Evolutionary conservation across 192 early-diverging fungal species (phyloP).

Genomic region (Coemansia sp.): DNA sequence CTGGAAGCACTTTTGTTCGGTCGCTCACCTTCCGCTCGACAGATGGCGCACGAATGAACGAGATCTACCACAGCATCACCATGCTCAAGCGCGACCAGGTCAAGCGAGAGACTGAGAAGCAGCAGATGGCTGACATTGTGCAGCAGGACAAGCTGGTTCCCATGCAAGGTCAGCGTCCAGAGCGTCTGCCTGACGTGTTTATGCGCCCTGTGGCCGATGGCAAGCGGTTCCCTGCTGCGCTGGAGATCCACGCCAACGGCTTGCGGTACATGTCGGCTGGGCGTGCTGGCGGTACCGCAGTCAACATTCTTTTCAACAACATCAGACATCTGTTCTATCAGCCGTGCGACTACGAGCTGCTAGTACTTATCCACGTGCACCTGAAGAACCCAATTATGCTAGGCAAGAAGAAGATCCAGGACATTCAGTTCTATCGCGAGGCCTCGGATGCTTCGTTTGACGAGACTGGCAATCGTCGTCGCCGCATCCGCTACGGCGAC

Average conservation of each 20-base stretch:
- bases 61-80: conserved; percentile 81
- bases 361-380: conserved; percentile 94
- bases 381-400: conserved; percentile 97
- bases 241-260: conserved; percentile 97
- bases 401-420: conserved; percentile 96
- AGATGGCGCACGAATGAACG: conserved; percentile 77
- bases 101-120: conserved; percentile 92
- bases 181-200: conserved; percentile 85
- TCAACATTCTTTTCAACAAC: conserved; percentile 97
- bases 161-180: conserved; percentile 71
- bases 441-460: conserved; percentile 93
- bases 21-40: conserved; percentile 89
- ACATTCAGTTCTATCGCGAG: conserved; percentile 98
- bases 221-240: conserved; percentile 89
- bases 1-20: conserved; percentile 86
- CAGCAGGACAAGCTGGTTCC: conserved; percentile 88
- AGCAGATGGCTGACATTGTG: conserved; percentile 95
- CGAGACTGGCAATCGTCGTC: conserved; percentile 93
- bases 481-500: conserved; percentile 88
- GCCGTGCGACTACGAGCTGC: conserved; percentile 94
- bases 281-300: conserved; percentile 69
- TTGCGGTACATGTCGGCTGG: conserved; percentile 84
- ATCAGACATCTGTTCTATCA: conserved; percentile 98
- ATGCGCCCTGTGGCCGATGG: conserved; percentile 87
- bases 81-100: conserved; percentile 90